These are phyloP conservation scores for Pseudonectria buxi DNA, from an alignment of 2,329 filamentous ascomycete species.

Conservation along the genomic window DNA sequence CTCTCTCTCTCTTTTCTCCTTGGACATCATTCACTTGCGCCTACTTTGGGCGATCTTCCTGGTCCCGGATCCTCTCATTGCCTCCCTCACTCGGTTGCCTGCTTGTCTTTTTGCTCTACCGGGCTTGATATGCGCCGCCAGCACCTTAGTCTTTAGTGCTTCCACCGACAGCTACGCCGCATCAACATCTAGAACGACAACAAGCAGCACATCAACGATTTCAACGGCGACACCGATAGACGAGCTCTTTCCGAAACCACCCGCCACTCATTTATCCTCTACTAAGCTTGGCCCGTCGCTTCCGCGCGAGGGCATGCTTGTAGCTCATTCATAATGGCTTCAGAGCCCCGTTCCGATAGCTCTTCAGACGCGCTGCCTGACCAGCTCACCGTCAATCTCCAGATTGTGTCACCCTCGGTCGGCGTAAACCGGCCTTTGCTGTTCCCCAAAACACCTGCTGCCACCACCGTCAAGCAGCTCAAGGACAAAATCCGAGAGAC, in stretches of 20 bases:
- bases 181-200: no score
- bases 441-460: conserved; percentile 41
- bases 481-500: conserved; percentile 51
- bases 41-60: no score
- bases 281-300: conserved; percentile 5
- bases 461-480: conserved; percentile 49
- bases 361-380: conserved; percentile 19
- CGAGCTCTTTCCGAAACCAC: no score
- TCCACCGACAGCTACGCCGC: no score
- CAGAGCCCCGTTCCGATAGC: conserved; percentile 24
- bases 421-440: conserved; percentile 44
- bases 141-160: no score
- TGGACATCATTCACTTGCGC: no score
- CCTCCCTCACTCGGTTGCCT: no score
- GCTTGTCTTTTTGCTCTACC: no score
- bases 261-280: conserved; percentile 3
- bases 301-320: conserved; percentile 18
- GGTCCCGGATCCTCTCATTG: no score
- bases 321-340: conserved; percentile 32
- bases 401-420: conserved; percentile 53
- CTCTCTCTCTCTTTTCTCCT: conserved; percentile 2
- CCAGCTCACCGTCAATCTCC: conserved; percentile 44
- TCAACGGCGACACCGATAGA: no score
- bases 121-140: no score
- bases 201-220: background rate